A percentile compares a stretch with the other conserved stretches of the same genome.
These are phyloP conservation scores for Andrographis paniculata DNA, from an alignment of 305 asterid genomes.

Conservation along the genomic window DNA sequence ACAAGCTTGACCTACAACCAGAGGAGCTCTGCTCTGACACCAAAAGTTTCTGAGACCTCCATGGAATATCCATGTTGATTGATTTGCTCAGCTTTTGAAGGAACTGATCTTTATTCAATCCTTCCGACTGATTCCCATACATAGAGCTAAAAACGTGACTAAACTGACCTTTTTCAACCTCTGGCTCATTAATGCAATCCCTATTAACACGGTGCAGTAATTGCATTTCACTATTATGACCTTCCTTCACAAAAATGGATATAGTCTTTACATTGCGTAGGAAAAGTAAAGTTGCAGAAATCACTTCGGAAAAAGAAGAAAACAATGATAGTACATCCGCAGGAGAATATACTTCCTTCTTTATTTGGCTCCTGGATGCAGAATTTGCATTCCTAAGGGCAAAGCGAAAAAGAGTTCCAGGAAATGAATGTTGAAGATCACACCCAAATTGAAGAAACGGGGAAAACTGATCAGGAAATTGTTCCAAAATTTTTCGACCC, in stretches of 20 bases:
- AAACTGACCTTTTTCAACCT: constrained; percentile 48
- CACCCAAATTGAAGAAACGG: constrained; percentile 95
- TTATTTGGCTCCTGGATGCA: constrained; percentile 93
- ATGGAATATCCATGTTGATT: constrained; percentile 45
- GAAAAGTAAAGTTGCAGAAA: constrained; percentile 75
- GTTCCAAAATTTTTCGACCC: constrained; percentile 76
- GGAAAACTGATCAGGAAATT: constrained; percentile 97
- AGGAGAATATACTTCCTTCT: constrained; percentile 72
- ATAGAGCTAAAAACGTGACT: constrained; percentile 62
- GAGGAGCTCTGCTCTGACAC: constrained; percentile 64
- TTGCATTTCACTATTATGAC: constrained; percentile 74
- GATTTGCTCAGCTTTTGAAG: constrained; percentile 62
- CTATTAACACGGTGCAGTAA: constrained; percentile 70
- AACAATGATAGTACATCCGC: constrained; percentile 76
- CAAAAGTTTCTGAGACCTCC: constrained; percentile 90
- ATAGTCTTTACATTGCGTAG: constrained; percentile 75
- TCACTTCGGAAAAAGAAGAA: constrained; percentile 78
- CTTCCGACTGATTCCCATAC: constrained; percentile 49
- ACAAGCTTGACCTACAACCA: constrained; percentile 52
- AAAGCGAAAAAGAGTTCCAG: constrained; percentile 95
- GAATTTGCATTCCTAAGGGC: constrained; percentile 71
- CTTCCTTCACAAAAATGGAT: constrained; percentile 83
- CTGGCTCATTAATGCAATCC: constrained; percentile 56
- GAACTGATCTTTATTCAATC: constrained; percentile 58
- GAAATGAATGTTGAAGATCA: constrained; percentile 74